These are phyloP conservation scores for Cicer yamashitae DNA, from an alignment of 306 rosid genomes.

Conservation along the genomic window DNA sequence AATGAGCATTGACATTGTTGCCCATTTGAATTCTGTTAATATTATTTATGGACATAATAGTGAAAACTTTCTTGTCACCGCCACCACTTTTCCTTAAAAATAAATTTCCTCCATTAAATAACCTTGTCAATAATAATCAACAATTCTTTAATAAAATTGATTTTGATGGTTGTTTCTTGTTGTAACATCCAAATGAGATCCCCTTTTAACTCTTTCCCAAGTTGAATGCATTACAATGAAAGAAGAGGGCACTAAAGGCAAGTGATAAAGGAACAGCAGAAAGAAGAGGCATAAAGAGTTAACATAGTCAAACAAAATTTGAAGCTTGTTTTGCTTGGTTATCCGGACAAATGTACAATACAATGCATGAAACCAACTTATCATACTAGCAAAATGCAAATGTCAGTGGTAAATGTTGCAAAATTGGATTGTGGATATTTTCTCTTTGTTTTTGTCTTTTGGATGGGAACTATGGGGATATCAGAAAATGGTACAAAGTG, in stretches of 20 bases:
- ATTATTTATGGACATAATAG: slow-evolving; percentile 30
- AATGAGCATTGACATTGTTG: slow-evolving; percentile 27
- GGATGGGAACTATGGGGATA: slow-evolving; percentile 32
- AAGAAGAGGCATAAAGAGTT: slow-evolving; percentile 28
- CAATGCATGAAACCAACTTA: slow-evolving; percentile 43
- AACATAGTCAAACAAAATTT: slow-evolving; percentile 46
- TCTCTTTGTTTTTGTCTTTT: slow-evolving; percentile 22
- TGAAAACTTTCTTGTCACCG: slow-evolving; percentile 29
- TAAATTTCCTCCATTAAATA: neutral
- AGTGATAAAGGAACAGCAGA: slow-evolving; percentile 30
- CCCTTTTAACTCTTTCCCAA: slow-evolving; percentile 55
- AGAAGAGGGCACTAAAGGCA: slow-evolving; percentile 44
- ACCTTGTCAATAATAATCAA: too few species aligned
- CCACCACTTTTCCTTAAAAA: slow-evolving; percentile 26
- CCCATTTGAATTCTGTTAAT: slow-evolving; percentile 5
- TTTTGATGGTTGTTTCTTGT: too few species aligned
- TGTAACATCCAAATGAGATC: neutral
- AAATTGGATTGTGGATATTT: slow-evolving; percentile 28
- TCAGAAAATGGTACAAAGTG: slow-evolving; percentile 31
- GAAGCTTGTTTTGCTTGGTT: slow-evolving; percentile 43
- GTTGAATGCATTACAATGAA: slow-evolving; percentile 50
- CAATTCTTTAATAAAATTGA: too few species aligned
- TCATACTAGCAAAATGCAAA: slow-evolving; percentile 44
- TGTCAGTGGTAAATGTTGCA: slow-evolving; percentile 44
- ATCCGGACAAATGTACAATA: slow-evolving; percentile 42